These are phyloP conservation scores for Onygena corvina DNA, from an alignment of 2,329 filamentous ascomycete genomes.

Conservation along the genomic window DNA sequence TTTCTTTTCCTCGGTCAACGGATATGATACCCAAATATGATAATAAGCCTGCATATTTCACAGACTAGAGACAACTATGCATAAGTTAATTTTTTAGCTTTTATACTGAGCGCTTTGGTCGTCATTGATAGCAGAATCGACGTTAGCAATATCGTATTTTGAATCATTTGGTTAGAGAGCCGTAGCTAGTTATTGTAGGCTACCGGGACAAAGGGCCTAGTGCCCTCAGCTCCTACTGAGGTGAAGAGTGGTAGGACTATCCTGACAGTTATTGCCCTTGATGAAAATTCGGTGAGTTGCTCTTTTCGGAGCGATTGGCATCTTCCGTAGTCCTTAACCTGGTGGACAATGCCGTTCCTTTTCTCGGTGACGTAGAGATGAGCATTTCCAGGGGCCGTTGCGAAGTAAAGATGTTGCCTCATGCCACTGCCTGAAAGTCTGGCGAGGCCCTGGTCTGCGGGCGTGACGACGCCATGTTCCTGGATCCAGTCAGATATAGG, in stretches of 20 bases:
- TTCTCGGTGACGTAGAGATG: constrained; percentile 10
- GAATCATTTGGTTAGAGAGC: neutral
- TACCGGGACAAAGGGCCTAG: too few species aligned
- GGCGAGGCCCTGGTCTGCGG: neutral
- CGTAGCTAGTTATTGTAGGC: too few species aligned
- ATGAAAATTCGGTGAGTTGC: too few species aligned
- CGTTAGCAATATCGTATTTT: neutral
- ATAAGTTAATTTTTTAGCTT: neutral
- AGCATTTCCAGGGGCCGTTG: constrained; percentile 11
- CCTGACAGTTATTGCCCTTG: too few species aligned
- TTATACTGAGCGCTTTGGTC: too few species aligned
- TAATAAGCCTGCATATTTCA: constrained; percentile 4
- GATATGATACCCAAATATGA: constrained; percentile 5
- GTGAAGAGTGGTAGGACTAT: too few species aligned
- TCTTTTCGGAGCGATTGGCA: too few species aligned
- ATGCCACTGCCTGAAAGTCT: constrained; percentile 8
- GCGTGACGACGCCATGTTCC: constrained; percentile 8
- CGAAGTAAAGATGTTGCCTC: constrained; percentile 11
- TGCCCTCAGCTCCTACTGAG: too few species aligned
- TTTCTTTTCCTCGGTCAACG: neutral
- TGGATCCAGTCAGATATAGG: constrained; percentile 10
- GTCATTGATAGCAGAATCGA: too few species aligned
- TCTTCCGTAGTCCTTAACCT: too few species aligned
- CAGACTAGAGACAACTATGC: neutral
- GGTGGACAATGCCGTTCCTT: constrained; percentile 11